These are phyloP conservation scores for Striga asiatica DNA, from an alignment of 257 asterid species.

Conservation along the genomic window DNA sequence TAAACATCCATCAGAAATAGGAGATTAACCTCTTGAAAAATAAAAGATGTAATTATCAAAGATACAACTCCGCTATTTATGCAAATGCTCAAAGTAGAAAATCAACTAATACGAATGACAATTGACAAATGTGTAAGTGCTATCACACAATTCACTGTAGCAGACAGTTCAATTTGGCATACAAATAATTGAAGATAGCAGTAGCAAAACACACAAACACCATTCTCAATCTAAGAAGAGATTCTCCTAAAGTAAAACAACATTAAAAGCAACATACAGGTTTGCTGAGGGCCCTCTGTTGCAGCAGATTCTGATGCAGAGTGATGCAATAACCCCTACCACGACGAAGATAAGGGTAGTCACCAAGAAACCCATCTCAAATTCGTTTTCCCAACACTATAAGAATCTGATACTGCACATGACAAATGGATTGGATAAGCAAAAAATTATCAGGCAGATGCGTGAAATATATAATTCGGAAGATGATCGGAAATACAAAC, in stretches of 20 bases:
- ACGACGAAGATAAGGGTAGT: constrained; percentile 62
- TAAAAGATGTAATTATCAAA: background rate
- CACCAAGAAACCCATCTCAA: constrained; percentile 77
- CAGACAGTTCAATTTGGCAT: background rate
- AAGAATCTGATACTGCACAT: constrained; percentile 12
- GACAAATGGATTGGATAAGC: background rate
- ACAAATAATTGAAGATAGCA: background rate
- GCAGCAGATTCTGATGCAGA: constrained; percentile 76
- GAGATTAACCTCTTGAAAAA: background rate
- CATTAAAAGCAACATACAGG: constrained; percentile 46
- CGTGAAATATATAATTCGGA: background rate
- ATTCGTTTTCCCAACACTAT: constrained; percentile 8
- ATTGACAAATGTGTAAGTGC: constrained; percentile 1
- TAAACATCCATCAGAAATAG: background rate
- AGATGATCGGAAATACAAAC: constrained; percentile 1
- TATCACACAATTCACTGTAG: background rate
- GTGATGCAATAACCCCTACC: constrained; percentile 69
- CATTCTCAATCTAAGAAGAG: background rate
- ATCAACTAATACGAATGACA: background rate
- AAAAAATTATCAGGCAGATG: constrained; percentile 12
- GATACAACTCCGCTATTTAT: background rate
- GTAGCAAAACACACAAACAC: background rate
- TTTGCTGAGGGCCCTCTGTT: constrained; percentile 91
- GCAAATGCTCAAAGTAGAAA: background rate
- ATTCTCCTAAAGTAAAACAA: background rate